Evolutionary conservation across 2,329 filamentous ascomycete genomes (phyloP).

Genomic region (Amauroascus verrucosus): DNA sequence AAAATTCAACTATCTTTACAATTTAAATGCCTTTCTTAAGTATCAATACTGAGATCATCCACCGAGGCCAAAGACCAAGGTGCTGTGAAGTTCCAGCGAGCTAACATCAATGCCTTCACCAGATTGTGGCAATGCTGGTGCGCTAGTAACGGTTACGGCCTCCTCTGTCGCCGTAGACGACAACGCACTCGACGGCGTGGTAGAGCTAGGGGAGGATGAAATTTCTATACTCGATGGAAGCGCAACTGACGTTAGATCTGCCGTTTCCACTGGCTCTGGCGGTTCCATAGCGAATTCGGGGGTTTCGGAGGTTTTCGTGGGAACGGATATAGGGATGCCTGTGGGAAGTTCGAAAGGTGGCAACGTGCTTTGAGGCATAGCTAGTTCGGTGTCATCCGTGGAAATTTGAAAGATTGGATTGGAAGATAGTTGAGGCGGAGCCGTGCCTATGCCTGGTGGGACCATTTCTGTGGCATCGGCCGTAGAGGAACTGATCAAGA

Average conservation of each 20-base stretch:
- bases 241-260: not conserved
- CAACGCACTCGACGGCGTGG: not conserved
- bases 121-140: conserved; percentile 1
- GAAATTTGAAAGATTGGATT: not conserved
- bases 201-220: not conserved
- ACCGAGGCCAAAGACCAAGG: conserved; percentile 6
- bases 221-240: not conserved
- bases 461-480: not conserved
- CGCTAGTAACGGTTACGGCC: not conserved
- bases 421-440: not conserved
- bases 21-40: not conserved
- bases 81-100: conserved; percentile 7
- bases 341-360: not conserved
- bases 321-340: not conserved
- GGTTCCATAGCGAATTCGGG: not conserved
- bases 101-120: not conserved
- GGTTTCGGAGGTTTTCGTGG: not conserved
- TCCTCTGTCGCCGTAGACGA: not conserved
- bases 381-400: not conserved
- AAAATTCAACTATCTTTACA: conserved; percentile 1
- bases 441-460: not conserved
- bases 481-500: not conserved
- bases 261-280: not conserved
- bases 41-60: not conserved
- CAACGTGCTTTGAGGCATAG: not conserved